Percentiles rank a stretch among this genome's conserved stretches.
These are phyloP conservation scores for Aspergillus tanneri DNA, from an alignment of 2,329 filamentous ascomycete genomes.

Conservation along the genomic window DNA sequence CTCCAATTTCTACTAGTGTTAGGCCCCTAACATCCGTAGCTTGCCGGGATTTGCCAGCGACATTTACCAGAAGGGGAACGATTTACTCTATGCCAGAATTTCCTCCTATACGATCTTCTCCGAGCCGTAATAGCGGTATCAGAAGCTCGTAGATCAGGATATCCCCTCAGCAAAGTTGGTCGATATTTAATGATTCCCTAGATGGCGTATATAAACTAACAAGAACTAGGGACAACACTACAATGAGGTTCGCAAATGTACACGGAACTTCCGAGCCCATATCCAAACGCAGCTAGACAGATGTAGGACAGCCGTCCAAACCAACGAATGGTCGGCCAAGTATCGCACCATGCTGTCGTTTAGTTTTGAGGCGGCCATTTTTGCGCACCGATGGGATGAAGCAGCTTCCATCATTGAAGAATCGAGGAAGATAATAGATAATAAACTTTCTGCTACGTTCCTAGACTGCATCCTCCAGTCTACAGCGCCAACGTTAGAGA, in stretches of 20 bases:
- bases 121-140: constrained; percentile 47
- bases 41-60: constrained; percentile 41
- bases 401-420: constrained; percentile 60
- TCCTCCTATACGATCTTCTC: constrained; percentile 71
- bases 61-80: constrained; percentile 19
- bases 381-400: constrained; percentile 66
- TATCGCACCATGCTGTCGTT: constrained; percentile 68
- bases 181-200: too few species aligned
- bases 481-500: constrained; percentile 42
- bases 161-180: constrained; percentile 38
- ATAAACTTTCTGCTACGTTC: constrained; percentile 61
- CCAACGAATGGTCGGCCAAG: constrained; percentile 59
- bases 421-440: constrained; percentile 25
- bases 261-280: constrained; percentile 56
- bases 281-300: constrained; percentile 42
- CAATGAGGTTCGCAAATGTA: constrained; percentile 62
- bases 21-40: constrained; percentile 18
- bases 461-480: constrained; percentile 63
- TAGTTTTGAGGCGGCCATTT: constrained; percentile 73
- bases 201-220: too few species aligned
- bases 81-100: constrained; percentile 57
- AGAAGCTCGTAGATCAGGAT: constrained; percentile 50
- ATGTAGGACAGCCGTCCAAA: constrained; percentile 44
- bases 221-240: too few species aligned
- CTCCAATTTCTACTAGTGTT: not conserved